Evolutionary conservation across 805 yeast genomes (phyloP), one percentile per base, ranked within the genome.

Genomic region (Zygosaccharomyces bailii): DNA sequence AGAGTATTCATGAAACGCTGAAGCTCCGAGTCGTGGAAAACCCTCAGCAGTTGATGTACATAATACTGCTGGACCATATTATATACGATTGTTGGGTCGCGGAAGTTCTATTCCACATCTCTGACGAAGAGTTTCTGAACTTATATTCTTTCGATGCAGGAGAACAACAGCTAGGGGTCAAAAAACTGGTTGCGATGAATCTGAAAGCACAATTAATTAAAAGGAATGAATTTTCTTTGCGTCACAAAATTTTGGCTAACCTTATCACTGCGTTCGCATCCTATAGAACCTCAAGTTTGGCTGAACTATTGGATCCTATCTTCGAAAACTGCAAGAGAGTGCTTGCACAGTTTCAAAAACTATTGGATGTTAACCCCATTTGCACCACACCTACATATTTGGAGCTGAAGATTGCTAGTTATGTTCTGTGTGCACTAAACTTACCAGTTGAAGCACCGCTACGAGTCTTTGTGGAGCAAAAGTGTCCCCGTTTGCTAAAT

Each of bases 71-170:
- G 4, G 83, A 80, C 46, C 63, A 67, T 7, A 66, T 69, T 16
- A 51, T 80, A 3, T 73, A 73, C 49, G 84, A 79, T 53, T 66
- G 71, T n/a, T 79, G 78, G 76, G 55, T 75, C 17, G 51, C 65
- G 0, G 56, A 61, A 4, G 52, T 65, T 2, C 29, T 70, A 4
- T 57, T 52, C 30, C 59, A 61, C n/a, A 32, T 56, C 4, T 29
- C 45, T 1, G 37, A 46, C 3, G 42, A 45, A 1, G 44, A 48
- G 21, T 64, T 63, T 42, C 41, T 52, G 3, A 47, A 44, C 21
- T 44, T 66, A 1, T 66, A 64, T 34, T 56, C 44, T 8, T 45
- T 36, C 32, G 38, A 42, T 8, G 10, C 46, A 3, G 27, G 14
- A 10, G 33, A 13, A 4, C 31, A 44, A 16, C 31, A 29, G 4